These are phyloP conservation scores for Ganoderma boninense DNA, from an alignment of 1,284 basidiomycete genomes.

Conservation along the genomic window DNA sequence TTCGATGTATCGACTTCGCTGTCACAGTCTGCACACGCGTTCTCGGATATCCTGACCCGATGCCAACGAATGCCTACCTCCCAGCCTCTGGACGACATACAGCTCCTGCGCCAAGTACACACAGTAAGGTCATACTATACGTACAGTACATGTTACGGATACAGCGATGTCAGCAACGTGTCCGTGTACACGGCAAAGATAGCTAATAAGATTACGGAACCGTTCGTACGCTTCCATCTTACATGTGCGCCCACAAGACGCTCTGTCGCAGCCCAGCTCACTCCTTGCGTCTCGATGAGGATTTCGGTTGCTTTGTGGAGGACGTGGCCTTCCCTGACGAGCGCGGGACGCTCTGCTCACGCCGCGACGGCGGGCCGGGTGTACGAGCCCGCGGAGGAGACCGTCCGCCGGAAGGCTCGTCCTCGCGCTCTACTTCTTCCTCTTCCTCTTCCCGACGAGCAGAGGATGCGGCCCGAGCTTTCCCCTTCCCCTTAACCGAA, in stretches of 20 bases:
- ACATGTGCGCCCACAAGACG: slow-evolving; percentile 11
- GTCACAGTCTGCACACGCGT: no score
- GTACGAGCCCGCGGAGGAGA: slow-evolving; percentile 35
- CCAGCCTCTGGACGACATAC: not conserved
- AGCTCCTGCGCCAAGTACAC: not conserved
- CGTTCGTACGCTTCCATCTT: slow-evolving; percentile 1
- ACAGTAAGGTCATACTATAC: not conserved
- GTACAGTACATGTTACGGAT: slow-evolving; percentile 12
- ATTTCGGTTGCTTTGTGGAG: not conserved
- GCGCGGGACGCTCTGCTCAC: slow-evolving; percentile 27
- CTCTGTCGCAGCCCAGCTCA: not conserved
- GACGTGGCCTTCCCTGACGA: not conserved
- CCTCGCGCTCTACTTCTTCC: slow-evolving; percentile 21
- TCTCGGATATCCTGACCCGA: not conserved
- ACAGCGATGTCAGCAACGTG: slow-evolving; percentile 19
- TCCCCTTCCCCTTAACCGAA: slow-evolving; percentile 27
- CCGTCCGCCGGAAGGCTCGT: slow-evolving; percentile 17
- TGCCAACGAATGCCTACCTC: not conserved
- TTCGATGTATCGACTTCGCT: not conserved
- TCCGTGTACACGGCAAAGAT: slow-evolving; percentile 23
- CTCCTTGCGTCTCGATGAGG: not conserved
- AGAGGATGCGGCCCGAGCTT: slow-evolving; percentile 23
- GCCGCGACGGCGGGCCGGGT: slow-evolving; percentile 38
- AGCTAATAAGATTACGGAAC: slow-evolving; percentile 29
- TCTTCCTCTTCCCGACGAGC: slow-evolving; percentile 23